Conservation (phyloP, 2,329 filamentous ascomycete species). For the Alternaria infectoria region DNA sequence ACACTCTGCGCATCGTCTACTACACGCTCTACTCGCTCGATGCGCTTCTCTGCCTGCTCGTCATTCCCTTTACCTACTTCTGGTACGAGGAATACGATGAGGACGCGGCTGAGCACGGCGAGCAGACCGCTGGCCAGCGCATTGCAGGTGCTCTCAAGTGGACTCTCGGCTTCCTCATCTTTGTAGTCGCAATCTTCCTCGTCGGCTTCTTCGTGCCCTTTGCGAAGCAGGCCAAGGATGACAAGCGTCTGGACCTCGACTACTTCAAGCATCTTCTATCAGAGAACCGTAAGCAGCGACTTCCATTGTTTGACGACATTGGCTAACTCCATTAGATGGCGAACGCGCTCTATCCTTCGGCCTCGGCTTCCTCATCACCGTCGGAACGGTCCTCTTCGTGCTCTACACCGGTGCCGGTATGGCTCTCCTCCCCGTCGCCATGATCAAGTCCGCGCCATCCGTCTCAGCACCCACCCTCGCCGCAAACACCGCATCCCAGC, state of each 20-base stretch:
- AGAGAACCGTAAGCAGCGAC: conserved; percentile 70
- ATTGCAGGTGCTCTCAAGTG: conserved; percentile 90
- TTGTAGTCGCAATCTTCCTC: conserved; percentile 83
- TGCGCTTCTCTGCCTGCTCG: conserved; percentile 82
- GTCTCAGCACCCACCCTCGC: conserved; percentile 81
- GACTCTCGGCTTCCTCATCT: conserved; percentile 80
- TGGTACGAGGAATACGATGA: conserved; percentile 98
- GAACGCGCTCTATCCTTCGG: conserved; percentile 92
- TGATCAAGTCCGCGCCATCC: conserved; percentile 90
- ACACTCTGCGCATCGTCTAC: conserved; percentile 86
- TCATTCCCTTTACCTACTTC: conserved; percentile 97
- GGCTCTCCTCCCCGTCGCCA: conserved; percentile 83
- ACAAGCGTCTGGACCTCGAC: conserved; percentile 79
- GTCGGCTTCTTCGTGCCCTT: conserved; percentile 94
- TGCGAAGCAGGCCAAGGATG: conserved; percentile 66
- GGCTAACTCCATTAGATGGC: conserved; percentile 62
- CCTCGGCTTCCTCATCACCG: conserved; percentile 82
- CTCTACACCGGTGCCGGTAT: conserved; percentile 89
- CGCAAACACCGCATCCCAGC: conserved; percentile 76
- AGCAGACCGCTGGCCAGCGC: conserved; percentile 71
- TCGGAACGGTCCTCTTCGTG: conserved; percentile 85
- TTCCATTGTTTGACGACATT: background rate
- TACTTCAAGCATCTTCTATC: conserved; percentile 87
- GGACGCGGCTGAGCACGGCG: conserved; percentile 80
- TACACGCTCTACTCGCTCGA: conserved; percentile 93